A percentile compares a stretch with the other conserved stretches of the same genome.
These are phyloP conservation scores for Claviceps sp. DNA, from an alignment of 2,329 filamentous ascomycete genomes.

Conservation along the genomic window DNA sequence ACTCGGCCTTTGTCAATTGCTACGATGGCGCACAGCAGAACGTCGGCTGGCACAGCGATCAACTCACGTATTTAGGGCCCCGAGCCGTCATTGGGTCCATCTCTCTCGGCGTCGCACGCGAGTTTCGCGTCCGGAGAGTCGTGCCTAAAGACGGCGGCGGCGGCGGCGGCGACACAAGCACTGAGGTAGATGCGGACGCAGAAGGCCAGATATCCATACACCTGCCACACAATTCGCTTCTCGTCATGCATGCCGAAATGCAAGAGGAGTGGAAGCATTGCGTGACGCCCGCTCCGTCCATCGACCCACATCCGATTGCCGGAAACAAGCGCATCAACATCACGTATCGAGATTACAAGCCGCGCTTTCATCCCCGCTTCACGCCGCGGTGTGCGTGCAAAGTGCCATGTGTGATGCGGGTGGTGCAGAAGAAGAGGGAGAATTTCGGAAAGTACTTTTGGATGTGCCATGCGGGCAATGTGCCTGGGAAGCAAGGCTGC, in stretches of 20 bases:
- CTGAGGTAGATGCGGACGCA: conserved; percentile 39
- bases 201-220: conserved; percentile 87
- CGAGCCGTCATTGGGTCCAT: conserved; percentile 79
- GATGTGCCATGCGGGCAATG: conserved; percentile 75
- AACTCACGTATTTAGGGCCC: conserved; percentile 85
- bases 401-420: conserved; percentile 55
- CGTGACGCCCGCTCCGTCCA: conserved; percentile 58
- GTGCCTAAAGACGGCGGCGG: conserved; percentile 40
- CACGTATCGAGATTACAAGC: conserved; percentile 80
- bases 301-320: conserved; percentile 74
- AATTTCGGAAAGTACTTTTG: conserved; percentile 76
- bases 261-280: conserved; percentile 94
- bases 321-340: conserved; percentile 78
- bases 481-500: conserved; percentile 56
- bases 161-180: conserved; percentile 13
- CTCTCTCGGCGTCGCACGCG: conserved; percentile 80
- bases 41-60: conserved; percentile 87
- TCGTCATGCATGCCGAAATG: conserved; percentile 97
- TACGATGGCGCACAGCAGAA: conserved; percentile 70
- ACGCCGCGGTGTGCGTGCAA: conserved; percentile 70
- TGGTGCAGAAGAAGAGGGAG: conserved; percentile 65
- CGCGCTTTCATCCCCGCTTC: conserved; percentile 58
- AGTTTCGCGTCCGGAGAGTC: conserved; percentile 76
- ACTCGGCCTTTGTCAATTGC: conserved; percentile 89
- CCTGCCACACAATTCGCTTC: conserved; percentile 82